Percentiles rank a stretch among this genome's conserved stretches.
Evolutionary conservation across 768 basidiomycete genomes (phyloP).

Genomic region (Suillus hirtellus): DNA sequence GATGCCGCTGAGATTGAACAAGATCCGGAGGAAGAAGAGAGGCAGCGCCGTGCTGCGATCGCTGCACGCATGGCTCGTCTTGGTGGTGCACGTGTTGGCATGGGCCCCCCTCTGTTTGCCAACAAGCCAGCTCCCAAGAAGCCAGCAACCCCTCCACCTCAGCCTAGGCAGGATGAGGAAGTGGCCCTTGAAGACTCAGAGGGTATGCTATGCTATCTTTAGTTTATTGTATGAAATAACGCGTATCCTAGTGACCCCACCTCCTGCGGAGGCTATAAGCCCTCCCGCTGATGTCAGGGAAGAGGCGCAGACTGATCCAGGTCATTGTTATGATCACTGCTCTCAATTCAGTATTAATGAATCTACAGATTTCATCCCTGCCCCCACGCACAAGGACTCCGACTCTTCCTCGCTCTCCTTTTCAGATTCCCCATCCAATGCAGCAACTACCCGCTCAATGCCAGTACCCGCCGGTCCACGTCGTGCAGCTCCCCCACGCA

Average conservation of each 20-base stretch:
- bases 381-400: constrained; percentile 18
- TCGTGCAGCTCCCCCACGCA: constrained; percentile 73
- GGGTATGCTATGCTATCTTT: constrained; percentile 17
- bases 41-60: constrained; percentile 81
- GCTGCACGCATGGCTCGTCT: constrained; percentile 93
- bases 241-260: constrained; percentile 18
- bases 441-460: constrained; percentile 52
- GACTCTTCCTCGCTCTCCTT: constrained; percentile 28
- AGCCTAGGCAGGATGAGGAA: constrained; percentile 22
- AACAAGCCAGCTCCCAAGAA: constrained; percentile 47
- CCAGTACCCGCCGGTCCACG: constrained; percentile 74
- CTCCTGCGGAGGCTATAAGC: constrained; percentile 14
- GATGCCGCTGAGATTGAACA: constrained; percentile 25
- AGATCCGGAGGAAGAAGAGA: constrained; percentile 66
- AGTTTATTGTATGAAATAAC: neutral
- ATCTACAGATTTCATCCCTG: constrained; percentile 20
- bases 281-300: constrained; percentile 7
- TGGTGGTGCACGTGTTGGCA: constrained; percentile 81
- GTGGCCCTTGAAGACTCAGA: constrained; percentile 14
- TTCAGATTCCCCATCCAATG: constrained; percentile 15
- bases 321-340: constrained; percentile 13
- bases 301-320: constrained; percentile 17
- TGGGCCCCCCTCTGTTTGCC: constrained; percentile 75
- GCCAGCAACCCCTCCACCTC: constrained; percentile 20
- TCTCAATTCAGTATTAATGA: constrained; percentile 20